Conservation (phyloP, 441 rosid genomes). For the Populus hybrid region DNA sequence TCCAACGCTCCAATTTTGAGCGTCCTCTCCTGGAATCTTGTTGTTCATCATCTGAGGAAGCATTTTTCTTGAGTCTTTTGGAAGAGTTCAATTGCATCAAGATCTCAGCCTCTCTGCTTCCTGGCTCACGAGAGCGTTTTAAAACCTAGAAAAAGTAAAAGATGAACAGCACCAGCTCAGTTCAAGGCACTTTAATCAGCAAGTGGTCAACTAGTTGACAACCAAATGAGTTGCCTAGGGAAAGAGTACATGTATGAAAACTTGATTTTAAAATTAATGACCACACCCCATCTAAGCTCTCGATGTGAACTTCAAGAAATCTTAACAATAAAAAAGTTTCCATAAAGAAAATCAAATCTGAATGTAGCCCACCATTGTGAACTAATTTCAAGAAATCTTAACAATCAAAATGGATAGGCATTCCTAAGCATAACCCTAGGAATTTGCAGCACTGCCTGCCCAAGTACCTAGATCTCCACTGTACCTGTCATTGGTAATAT, state of each 20-base stretch:
- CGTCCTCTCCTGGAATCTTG: constrained; percentile 79
- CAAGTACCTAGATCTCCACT: neutral
- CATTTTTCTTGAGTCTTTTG: constrained; percentile 58
- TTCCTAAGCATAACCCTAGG: neutral
- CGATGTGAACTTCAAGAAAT: neutral
- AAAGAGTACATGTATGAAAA: neutral
- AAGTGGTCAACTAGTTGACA: constrained; percentile 6
- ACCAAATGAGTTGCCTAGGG: neutral
- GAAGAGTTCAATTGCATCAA: constrained; percentile 44
- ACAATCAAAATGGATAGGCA: neutral
- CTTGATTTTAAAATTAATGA: too few species aligned
- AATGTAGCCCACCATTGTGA: neutral
- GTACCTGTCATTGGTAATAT: neutral
- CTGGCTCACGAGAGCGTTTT: constrained; percentile 44
- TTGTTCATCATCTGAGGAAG: constrained; percentile 76
- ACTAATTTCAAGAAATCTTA: neutral
- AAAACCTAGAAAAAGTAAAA: constrained; percentile 54
- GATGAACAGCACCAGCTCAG: constrained; percentile 22
- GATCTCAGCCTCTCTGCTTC: constrained; percentile 37
- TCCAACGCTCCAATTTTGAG: constrained; percentile 95
- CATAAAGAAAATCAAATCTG: neutral
- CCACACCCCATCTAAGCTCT: neutral
- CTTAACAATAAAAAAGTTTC: neutral
- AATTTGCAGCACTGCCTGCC: constrained; percentile 1
- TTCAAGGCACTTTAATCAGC: constrained; percentile 8